Evolutionary conservation across 495 filamentous ascomycete genomes (phyloP).

Genomic region (Glarea lozoyensis): DNA sequence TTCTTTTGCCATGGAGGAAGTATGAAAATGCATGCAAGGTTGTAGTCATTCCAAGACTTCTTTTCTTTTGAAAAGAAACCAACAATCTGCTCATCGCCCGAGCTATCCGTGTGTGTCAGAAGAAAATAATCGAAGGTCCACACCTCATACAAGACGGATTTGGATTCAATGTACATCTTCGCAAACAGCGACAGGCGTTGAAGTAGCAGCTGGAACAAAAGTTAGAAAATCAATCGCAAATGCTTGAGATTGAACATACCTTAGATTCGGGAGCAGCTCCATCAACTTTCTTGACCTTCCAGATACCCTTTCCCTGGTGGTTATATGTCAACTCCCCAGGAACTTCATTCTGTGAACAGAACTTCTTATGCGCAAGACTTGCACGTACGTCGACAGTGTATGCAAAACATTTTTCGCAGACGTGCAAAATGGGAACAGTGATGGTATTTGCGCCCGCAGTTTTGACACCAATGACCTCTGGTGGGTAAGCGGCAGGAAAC

Average conservation of each 20-base stretch:
- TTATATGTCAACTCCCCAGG: too few relatives aligned
- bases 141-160: constrained; percentile 97
- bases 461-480: too few relatives aligned
- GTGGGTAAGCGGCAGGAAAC: too few relatives aligned
- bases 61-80: constrained; percentile 99
- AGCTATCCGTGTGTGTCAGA: constrained; percentile 51
- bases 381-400: too few relatives aligned
- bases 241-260: too few relatives aligned
- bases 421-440: too few relatives aligned
- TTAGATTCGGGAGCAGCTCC: not conserved
- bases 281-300: not conserved
- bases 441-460: too few relatives aligned
- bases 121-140: constrained; percentile 93
- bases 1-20: constrained; percentile 94
- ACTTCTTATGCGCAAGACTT: too few relatives aligned
- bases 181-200: not conserved
- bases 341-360: too few relatives aligned
- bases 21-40: constrained; percentile 90
- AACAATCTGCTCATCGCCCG: constrained; percentile 42
- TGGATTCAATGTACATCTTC: constrained; percentile 30
- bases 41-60: constrained; percentile 97
- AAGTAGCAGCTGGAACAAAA: not conserved
- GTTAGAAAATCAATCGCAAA: not conserved
- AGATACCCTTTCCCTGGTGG: not conserved
- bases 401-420: too few relatives aligned